These are phyloP conservation scores for Biscogniauxia marginata DNA, from an alignment of 2,329 filamentous ascomycete genomes.

Conservation along the genomic window DNA sequence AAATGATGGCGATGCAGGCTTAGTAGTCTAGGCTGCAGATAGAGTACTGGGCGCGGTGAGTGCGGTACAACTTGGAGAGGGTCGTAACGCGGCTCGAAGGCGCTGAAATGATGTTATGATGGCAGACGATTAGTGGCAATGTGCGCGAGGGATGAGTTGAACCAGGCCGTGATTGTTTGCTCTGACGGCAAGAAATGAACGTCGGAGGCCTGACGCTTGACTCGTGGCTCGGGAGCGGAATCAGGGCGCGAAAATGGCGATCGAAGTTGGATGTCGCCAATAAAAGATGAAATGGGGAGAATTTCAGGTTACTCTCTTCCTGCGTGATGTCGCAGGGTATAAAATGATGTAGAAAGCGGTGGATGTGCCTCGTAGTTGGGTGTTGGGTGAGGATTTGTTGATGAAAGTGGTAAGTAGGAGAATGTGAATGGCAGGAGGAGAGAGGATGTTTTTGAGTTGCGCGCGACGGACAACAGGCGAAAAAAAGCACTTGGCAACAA, in stretches of 20 bases:
- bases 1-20: slow-evolving; percentile 22
- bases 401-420: not conserved
- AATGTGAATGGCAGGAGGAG: slow-evolving; percentile 1
- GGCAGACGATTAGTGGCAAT: slow-evolving; percentile 3
- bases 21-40: slow-evolving; percentile 26
- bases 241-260: slow-evolving; percentile 20
- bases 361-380: slow-evolving; percentile 8
- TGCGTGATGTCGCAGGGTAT: slow-evolving; percentile 6
- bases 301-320: slow-evolving; percentile 15
- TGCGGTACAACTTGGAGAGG: slow-evolving; percentile 8
- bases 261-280: slow-evolving; percentile 36
- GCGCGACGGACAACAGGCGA: slow-evolving; percentile 1
- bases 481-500: too few relatives aligned
- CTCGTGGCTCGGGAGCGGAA: slow-evolving; percentile 9
- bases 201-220: not conserved
- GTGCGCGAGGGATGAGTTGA: slow-evolving; percentile 1
- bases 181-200: slow-evolving; percentile 3
- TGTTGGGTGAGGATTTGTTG: not conserved
- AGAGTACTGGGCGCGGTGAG: slow-evolving; percentile 8
- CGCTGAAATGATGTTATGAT: slow-evolving; percentile 1
- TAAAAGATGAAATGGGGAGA: slow-evolving; percentile 20
- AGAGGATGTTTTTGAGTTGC: slow-evolving; percentile 7
- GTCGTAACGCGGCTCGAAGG: slow-evolving; percentile 5
- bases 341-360: slow-evolving; percentile 2
- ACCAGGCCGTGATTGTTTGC: slow-evolving; percentile 1